A percentile compares a stretch with the other conserved stretches of the same genome.
phyloP scores from a whole-genome alignment of 345 rosid genomes.

The Rhizophora apiculata region DNA sequence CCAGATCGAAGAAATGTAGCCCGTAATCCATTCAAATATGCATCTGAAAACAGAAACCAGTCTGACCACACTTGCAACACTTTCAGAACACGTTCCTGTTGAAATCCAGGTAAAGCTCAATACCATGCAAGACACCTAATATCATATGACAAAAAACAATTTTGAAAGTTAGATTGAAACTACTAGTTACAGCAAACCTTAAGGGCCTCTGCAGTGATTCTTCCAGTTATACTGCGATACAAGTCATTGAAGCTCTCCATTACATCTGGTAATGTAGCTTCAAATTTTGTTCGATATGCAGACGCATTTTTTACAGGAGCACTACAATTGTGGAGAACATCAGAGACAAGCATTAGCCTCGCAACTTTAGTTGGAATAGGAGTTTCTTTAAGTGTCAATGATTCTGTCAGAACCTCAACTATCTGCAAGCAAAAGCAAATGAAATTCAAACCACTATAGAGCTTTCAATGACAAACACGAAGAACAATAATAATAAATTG shows the following conservation, averaged over 20 bases:
- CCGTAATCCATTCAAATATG: slow-evolving; percentile 89
- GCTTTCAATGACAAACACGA: neutral
- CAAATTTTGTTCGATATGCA: slow-evolving; percentile 97
- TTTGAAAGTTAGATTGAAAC: neutral
- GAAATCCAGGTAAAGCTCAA: slow-evolving; percentile 16
- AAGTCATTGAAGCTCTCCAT: slow-evolving; percentile 99
- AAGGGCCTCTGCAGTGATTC: slow-evolving; percentile 97
- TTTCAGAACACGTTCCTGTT: slow-evolving; percentile 93
- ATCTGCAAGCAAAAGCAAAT: slow-evolving; percentile 44
- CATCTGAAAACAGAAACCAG: slow-evolving; percentile 99
- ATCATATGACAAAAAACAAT: slow-evolving; percentile 3
- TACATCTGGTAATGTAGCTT: slow-evolving; percentile 83
- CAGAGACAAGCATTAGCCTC: slow-evolving; percentile 80
- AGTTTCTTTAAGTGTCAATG: slow-evolving; percentile 92
- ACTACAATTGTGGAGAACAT: slow-evolving; percentile 93
- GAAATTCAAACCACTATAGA: neutral
- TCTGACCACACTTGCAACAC: slow-evolving; percentile 99
- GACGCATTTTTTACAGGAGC: slow-evolving; percentile 99
- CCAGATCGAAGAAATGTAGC: slow-evolving; percentile 92
- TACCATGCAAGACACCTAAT: slow-evolving; percentile 3
- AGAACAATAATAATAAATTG: neutral
- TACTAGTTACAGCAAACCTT: slow-evolving; percentile 49
- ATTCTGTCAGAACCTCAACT: slow-evolving; percentile 96
- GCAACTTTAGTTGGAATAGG: slow-evolving; percentile 97
- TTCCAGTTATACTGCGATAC: slow-evolving; percentile 90